Conservation (phyloP, 2,329 filamentous ascomycete genomes). For the Trichoderma aggressivum region DNA sequence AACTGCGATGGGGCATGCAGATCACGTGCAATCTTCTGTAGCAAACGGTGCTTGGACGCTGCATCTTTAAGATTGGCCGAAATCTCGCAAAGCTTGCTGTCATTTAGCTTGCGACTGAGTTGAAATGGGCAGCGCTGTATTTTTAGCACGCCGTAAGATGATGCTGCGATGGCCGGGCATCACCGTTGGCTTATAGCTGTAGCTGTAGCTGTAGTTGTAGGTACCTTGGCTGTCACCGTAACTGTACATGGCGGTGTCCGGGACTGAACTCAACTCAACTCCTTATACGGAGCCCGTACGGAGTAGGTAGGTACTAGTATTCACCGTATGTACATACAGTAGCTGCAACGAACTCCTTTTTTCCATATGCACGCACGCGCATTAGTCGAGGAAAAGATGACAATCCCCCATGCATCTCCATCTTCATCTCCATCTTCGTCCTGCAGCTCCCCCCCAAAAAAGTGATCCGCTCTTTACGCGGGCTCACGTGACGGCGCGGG, state of each 20-base stretch:
- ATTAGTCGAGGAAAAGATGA: background rate
- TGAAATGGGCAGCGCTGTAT: background rate
- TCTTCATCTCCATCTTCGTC: background rate
- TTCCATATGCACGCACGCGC: background rate
- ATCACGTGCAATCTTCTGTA: constrained; percentile 6
- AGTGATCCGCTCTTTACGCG: constrained; percentile 32
- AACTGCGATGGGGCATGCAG: constrained; percentile 22
- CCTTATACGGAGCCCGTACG: no score
- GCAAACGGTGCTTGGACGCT: background rate
- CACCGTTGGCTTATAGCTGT: background rate
- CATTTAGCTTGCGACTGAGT: background rate
- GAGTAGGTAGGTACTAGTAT: no score
- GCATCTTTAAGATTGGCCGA: background rate
- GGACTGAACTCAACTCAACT: no score
- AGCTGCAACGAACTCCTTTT: background rate
- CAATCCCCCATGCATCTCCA: background rate
- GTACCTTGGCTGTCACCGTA: no score
- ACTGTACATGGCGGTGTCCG: no score
- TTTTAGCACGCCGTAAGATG: background rate
- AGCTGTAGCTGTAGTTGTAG: background rate
- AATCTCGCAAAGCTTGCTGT: background rate
- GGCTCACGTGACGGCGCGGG: constrained; percentile 35
- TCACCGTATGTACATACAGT: no score
- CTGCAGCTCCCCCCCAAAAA: background rate
- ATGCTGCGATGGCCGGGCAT: background rate